Conservation (phyloP, 176 grass and related monocot genomes). For the Pontederia crassipes region DNA sequence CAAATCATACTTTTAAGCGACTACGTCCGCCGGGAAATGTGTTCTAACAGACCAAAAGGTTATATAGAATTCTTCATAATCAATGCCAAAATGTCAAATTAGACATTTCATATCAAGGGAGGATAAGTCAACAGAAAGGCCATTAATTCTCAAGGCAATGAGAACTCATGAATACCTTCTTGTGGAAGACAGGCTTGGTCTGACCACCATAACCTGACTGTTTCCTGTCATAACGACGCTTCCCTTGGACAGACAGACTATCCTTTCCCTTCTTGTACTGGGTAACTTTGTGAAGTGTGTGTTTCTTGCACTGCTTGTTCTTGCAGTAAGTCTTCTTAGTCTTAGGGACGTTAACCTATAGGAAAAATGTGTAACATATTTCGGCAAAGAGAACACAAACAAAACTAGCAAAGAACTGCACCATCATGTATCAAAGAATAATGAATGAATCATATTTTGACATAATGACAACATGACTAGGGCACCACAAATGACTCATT, state of each 20-base stretch:
- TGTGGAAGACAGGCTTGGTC: slow-evolving; percentile 93
- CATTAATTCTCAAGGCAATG: neutral
- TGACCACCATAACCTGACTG: slow-evolving; percentile 91
- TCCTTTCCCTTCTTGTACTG: slow-evolving; percentile 98
- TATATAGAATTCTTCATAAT: neutral
- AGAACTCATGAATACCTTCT: slow-evolving; percentile 41
- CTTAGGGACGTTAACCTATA: slow-evolving; percentile 88
- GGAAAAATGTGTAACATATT: neutral
- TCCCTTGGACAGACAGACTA: slow-evolving; percentile 75
- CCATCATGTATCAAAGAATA: no score
- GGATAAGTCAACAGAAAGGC: neutral
- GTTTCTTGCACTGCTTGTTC: slow-evolving; percentile 92
- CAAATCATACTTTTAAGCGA: neutral
- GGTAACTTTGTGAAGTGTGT: slow-evolving; percentile 85
- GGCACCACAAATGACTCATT: no score
- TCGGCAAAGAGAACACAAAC: neutral
- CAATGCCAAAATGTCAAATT: neutral
- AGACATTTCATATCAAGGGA: neutral
- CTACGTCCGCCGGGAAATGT: neutral
- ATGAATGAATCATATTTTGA: no score
- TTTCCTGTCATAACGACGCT: slow-evolving; percentile 85
- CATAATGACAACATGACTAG: no score
- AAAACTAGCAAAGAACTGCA: neutral
- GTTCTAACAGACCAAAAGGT: neutral
- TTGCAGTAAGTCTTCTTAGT: slow-evolving; percentile 93